Base-by-base conservation (phyloP, 352 stramenopile genomes). In the Globisporangium carolinianum region DNA sequence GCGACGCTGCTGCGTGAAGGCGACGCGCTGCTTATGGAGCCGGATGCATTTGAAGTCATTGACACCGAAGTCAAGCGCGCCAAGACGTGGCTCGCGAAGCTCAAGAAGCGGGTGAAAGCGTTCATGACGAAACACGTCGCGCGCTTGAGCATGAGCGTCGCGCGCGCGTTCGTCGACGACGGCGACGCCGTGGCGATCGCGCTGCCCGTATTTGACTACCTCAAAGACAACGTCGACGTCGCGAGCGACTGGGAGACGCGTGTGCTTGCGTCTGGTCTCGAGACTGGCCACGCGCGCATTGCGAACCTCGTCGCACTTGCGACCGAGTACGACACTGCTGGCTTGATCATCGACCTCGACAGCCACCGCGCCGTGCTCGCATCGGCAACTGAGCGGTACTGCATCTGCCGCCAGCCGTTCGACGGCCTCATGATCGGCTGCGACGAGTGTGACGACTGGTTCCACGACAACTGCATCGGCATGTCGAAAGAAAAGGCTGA, bases 401-500 rank as follows among this genome's bases (percentile, higher is more conserved):
- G 86, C 58, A 90, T 96, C n/a, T 96, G 86, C 43, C 78, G 86
- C 4, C 86, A 94, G 62, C 86, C 86, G n/a, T 96, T 93, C 66
- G 85, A 94, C 63, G 86, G 86, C 3, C 66, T 96, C 18, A 96
- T 96, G 86, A 94, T 96, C 47, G 86, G 86, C 4, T 96, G 86
- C 36, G 86, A 96, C 56, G 67, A 81, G 57, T 96, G 86, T 57
- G 85, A 96, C 51, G 85, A 96, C 52, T 96, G 86, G 86, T 96
- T 94, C 54, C 86, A 96, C 53, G 86, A 94, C 62, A 89, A 86
- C 45, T 96, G 86, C 50, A 94, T 96, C 62, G 85, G 85, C 5
- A 89, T 96, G 74, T 94, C 84, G 1, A 94, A 96, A 65, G 88
- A 97, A 41, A 96, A 97, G 63, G 94, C 87, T 0, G 91, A 98